Percentiles rank a stretch among this genome's conserved stretches.
Evolutionary conservation across 1,284 basidiomycete species (phyloP).

Genomic region (Trametes hirsuta): DNA sequence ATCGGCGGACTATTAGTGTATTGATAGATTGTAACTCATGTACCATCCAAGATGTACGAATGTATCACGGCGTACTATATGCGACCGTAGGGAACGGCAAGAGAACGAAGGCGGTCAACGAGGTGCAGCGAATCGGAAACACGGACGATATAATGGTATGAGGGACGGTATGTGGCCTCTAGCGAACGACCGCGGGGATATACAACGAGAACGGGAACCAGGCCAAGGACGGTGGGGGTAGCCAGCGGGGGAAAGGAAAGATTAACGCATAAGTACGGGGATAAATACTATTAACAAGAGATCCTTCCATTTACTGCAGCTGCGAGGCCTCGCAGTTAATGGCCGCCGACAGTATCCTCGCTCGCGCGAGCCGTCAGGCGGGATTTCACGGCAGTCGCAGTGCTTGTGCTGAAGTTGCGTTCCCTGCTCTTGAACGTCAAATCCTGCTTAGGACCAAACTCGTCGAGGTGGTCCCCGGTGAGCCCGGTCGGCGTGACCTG

Average conservation of each 20-base stretch:
- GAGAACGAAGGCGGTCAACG: constrained; percentile 18
- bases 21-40: constrained; percentile 30
- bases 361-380: constrained; percentile 20
- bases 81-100: constrained; percentile 9
- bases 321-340: background rate
- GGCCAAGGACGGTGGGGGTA: background rate
- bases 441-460: constrained; percentile 23
- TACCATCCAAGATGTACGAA: constrained; percentile 26
- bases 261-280: constrained; percentile 25
- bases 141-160: constrained; percentile 11
- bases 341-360: constrained; percentile 32
- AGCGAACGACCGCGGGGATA: constrained; percentile 5
- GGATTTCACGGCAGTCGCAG: constrained; percentile 30
- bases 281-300: constrained; percentile 23
- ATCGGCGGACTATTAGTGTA: constrained; percentile 23
- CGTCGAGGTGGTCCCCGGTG: constrained; percentile 26
- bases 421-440: constrained; percentile 24
- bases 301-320: constrained; percentile 3
- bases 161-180: background rate
- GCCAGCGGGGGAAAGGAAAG: background rate
- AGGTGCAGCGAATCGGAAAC: constrained; percentile 13
- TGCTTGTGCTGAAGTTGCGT: constrained; percentile 35
- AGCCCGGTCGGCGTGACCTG: constrained; percentile 30
- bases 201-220: background rate
- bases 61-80: constrained; percentile 14